Evolutionary conservation across 208 protist genomes (phyloP), one percentile per base, ranked within the genome.

Genomic region (Vickermania ingenoplastis): DNA sequence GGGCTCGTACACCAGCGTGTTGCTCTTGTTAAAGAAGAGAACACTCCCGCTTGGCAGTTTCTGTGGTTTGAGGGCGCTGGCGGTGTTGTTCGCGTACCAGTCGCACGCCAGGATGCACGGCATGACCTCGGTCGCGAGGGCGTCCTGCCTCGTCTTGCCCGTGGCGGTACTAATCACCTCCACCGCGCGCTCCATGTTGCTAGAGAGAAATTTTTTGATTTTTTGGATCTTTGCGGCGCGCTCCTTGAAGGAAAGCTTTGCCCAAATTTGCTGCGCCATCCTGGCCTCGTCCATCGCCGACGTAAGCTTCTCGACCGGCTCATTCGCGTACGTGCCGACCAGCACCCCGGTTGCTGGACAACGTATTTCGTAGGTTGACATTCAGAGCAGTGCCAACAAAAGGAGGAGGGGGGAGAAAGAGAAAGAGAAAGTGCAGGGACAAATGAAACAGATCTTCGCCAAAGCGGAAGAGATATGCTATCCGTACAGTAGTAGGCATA

Each of bases 61-160:
- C 26, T 82, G 36, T 28, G 77, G 58, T 0, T 64, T 55, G 27
- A 93, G 66, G 1, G 75, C 75, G 51, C 49, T 71, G 26, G 59
- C 69, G 0, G 86, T 80, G 53, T 89, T 83, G 22, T 67, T 69
- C 2, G 83, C 81, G 64, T 93, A 93, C 86, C 86, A 93, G 41
- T 84, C 63, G 63, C 80, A 87, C 5, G 65, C 73, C 59, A 87
- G 53, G 31, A 93, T 53, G 57, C 75, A 58, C 14, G 79, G 57
- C 31, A 93, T 26, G 5, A 90, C 75, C 71, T 93, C 86, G 21
- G 86, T 87, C 31, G 66, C 75, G 27, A 93, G 60, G 0, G 86
- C 77, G 53, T 93, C 86, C n/a, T 83, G 77, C 25, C 65, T 72
- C 21, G 68, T 59, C 63, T 93, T 93, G 22, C 86, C 86, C 24